A percentile compares a stretch with the other conserved stretches of the same genome.
Evolutionary conservation across 2,329 filamentous ascomycete genomes (phyloP).

Genomic region (Cadophora sp.): DNA sequence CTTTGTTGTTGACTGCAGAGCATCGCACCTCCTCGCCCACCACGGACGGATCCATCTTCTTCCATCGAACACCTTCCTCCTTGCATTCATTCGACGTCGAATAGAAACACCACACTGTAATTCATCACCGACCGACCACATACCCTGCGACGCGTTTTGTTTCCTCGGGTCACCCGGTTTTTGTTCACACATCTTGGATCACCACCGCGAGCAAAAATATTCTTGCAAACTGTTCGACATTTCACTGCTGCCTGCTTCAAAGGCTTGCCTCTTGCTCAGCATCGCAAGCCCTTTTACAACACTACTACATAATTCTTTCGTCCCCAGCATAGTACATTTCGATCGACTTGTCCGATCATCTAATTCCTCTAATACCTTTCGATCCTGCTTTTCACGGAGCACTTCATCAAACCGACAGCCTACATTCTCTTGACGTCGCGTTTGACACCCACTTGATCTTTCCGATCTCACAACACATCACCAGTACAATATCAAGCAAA

Average conservation of each 20-base stretch:
- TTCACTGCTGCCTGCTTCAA: conserved; percentile 40
- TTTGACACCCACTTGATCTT: conserved; percentile 25
- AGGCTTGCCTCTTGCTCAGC: conserved; percentile 39
- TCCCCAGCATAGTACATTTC: conserved; percentile 36
- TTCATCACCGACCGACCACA: conserved; percentile 35
- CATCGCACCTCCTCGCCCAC: conserved; percentile 33
- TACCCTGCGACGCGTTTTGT: conserved; percentile 38
- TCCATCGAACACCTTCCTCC: conserved; percentile 19
- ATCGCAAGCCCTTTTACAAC: conserved; percentile 35
- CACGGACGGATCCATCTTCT: conserved; percentile 12
- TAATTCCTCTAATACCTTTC: conserved; percentile 44
- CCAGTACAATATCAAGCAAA: conserved; percentile 41
- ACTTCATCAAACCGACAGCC: conserved; percentile 33
- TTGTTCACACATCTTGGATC: conserved; percentile 38
- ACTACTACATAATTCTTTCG: conserved; percentile 38
- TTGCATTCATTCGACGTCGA: neutral
- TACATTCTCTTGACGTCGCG: conserved; percentile 39
- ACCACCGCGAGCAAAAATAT: conserved; percentile 35
- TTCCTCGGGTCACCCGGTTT: conserved; percentile 35
- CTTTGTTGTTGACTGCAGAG: conserved; percentile 42
- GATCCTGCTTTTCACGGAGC: conserved; percentile 28
- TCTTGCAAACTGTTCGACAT: conserved; percentile 32
- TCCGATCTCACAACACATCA: conserved; percentile 24
- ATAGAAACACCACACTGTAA: conserved; percentile 34
- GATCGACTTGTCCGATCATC: conserved; percentile 38